Conservation (phyloP, 2,329 filamentous ascomycete genomes). For the Zasmidium angulare region DNA sequence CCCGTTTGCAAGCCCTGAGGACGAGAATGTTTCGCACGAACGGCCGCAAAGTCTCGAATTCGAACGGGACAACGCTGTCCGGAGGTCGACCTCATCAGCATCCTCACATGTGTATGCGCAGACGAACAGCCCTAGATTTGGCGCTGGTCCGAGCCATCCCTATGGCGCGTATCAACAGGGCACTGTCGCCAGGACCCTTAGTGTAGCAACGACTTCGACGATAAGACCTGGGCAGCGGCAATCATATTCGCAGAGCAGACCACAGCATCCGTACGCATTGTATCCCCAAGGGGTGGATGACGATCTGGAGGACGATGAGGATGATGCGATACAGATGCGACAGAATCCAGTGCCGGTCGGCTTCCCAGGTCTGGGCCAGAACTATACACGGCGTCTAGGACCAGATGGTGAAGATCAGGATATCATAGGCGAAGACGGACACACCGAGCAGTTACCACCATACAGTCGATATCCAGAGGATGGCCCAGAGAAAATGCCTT, state of each 20-base stretch:
- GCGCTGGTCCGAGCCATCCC: conserved; percentile 74
- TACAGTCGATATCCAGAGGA: conserved; percentile 89
- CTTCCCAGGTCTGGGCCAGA: conserved; percentile 65
- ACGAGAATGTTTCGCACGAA: conserved; percentile 23
- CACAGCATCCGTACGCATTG: conserved; percentile 81
- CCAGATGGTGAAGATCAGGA: conserved; percentile 86
- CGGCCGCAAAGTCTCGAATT: conserved; percentile 26
- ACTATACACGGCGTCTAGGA: conserved; percentile 70
- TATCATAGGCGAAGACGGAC: conserved; percentile 82
- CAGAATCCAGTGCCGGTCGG: conserved; percentile 61
- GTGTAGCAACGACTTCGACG: conserved; percentile 71
- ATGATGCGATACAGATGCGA: conserved; percentile 35
- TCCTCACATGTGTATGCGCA: conserved; percentile 40
- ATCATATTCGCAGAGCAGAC: conserved; percentile 43
- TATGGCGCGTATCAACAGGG: conserved; percentile 83
- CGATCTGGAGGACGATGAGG: conserved; percentile 50
- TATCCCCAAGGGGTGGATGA: conserved; percentile 76
- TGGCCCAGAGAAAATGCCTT: conserved; percentile 52
- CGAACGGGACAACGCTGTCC: conserved; percentile 29
- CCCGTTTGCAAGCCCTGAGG: conserved; percentile 38
- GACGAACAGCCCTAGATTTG: conserved; percentile 66
- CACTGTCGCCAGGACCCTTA: conserved; percentile 58
- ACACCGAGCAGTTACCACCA: conserved; percentile 86
- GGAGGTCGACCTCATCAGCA: conserved; percentile 35
- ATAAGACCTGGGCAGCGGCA: conserved; percentile 59